Conservation (phyloP, 1,284 basidiomycete genomes). For the Rhodotorula sp. region DNA sequence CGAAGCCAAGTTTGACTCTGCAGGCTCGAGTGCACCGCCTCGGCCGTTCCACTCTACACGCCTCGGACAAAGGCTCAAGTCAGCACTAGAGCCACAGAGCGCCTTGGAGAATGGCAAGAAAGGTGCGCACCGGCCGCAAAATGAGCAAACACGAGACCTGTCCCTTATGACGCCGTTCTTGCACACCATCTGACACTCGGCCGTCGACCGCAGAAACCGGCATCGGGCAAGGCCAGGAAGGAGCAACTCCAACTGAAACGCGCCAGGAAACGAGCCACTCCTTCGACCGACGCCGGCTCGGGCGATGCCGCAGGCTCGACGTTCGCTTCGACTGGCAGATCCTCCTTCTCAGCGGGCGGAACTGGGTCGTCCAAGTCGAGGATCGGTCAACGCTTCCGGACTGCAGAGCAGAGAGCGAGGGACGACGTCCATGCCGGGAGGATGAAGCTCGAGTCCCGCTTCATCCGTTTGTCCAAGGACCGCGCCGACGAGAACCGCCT, state of each 20-base stretch:
- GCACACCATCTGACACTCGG: too few species aligned
- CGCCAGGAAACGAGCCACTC: conserved; percentile 76
- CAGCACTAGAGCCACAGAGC: too few species aligned
- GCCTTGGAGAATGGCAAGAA: not conserved
- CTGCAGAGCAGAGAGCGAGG: conserved; percentile 22
- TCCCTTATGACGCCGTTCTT: too few species aligned
- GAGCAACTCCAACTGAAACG: conserved; percentile 66
- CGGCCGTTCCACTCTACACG: too few species aligned
- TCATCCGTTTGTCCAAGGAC: conserved; percentile 29
- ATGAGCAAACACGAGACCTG: too few species aligned
- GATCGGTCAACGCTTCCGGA: conserved; percentile 22
- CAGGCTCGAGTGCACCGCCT: too few species aligned
- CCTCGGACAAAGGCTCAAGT: too few species aligned
- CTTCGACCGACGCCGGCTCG: conserved; percentile 47
- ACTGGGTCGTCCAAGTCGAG: not conserved
- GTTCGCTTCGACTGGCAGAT: not conserved
- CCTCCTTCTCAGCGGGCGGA: not conserved
- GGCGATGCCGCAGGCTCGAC: conserved; percentile 37
- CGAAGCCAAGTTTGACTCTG: too few species aligned
- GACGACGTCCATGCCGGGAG: conserved; percentile 25
- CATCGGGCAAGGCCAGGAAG: conserved; percentile 32
- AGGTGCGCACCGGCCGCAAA: not conserved
- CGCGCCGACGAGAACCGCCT: conserved; percentile 13
- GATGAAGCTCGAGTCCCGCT: conserved; percentile 37
- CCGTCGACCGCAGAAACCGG: conserved; percentile 23